Conservation (phyloP, 768 basidiomycete genomes). For the Hortiboletus flavorubellus region DNA sequence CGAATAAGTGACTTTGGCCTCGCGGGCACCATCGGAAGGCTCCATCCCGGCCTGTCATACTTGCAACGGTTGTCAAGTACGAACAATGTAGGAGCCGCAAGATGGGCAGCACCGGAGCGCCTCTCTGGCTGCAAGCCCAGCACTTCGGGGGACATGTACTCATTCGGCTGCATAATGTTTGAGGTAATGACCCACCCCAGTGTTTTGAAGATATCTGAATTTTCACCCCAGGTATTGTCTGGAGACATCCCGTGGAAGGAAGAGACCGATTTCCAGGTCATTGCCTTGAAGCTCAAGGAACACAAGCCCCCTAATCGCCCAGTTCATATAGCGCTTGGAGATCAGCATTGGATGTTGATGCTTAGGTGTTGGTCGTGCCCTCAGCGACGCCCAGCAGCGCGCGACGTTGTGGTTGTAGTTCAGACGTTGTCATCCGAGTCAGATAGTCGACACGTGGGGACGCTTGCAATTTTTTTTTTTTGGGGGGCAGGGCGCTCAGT, state of each 20-base stretch:
- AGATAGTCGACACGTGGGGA: neutral
- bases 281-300: neutral
- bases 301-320: neutral
- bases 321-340: neutral
- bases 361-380: neutral
- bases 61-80: neutral
- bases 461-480: neutral
- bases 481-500: too few species aligned
- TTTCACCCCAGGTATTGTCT: neutral
- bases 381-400: neutral
- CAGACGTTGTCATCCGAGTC: neutral
- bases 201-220: neutral
- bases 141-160: neutral
- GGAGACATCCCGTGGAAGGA: slow-evolving; percentile 10
- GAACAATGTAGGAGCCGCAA: neutral
- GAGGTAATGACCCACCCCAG: neutral
- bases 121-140: neutral
- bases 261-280: neutral
- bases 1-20: neutral
- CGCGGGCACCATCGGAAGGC: neutral
- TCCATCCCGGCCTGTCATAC: neutral
- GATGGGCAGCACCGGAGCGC: slow-evolving; percentile 2
- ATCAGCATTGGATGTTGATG: slow-evolving; percentile 2
- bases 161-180: neutral
- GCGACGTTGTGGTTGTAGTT: neutral